phyloP scores from a whole-genome alignment of 2,329 filamentous ascomycete genomes.

The Calonectria leucothoes region DNA sequence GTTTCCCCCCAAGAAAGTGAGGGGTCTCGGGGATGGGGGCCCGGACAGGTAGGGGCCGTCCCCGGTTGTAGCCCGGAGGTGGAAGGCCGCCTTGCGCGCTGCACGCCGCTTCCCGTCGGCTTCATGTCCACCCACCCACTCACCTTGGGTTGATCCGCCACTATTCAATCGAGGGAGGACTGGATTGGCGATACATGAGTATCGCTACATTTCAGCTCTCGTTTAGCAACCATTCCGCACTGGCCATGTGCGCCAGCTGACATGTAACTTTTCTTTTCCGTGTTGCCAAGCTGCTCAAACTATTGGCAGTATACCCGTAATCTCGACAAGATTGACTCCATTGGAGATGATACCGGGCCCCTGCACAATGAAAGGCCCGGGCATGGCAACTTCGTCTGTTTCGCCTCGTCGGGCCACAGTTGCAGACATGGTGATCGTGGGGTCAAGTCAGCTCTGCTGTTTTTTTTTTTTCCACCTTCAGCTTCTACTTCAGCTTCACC shows the following conservation, averaged over 20 bases:
- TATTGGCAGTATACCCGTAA: not conserved
- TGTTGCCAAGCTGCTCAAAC: not conserved
- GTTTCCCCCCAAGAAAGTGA: not conserved
- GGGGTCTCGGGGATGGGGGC: constrained; percentile 17
- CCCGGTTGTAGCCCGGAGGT: constrained; percentile 23
- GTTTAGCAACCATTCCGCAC: not conserved
- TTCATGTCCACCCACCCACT: constrained; percentile 1
- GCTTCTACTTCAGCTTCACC: constrained; percentile 20
- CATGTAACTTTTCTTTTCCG: constrained; percentile 19
- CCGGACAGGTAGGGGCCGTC: not conserved
- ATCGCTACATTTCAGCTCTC: not conserved
- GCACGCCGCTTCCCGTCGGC: constrained; percentile 39
- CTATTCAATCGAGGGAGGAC: not conserved
- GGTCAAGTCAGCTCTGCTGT: constrained; percentile 2
- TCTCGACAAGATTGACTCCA: not conserved
- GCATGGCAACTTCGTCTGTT: constrained; percentile 5
- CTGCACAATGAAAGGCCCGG: constrained; percentile 1
- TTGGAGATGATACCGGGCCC: constrained; percentile 1
- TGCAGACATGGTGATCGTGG: constrained; percentile 15
- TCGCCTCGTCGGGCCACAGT: constrained; percentile 7
- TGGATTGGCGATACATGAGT: not conserved
- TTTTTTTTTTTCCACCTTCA: not conserved
- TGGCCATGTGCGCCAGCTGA: not conserved
- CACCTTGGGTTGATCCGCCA: not conserved
- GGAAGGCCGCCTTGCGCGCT: constrained; percentile 29